Base-by-base conservation (phyloP, 768 basidiomycete genomes). In the Boletus barrowsii region DNA sequence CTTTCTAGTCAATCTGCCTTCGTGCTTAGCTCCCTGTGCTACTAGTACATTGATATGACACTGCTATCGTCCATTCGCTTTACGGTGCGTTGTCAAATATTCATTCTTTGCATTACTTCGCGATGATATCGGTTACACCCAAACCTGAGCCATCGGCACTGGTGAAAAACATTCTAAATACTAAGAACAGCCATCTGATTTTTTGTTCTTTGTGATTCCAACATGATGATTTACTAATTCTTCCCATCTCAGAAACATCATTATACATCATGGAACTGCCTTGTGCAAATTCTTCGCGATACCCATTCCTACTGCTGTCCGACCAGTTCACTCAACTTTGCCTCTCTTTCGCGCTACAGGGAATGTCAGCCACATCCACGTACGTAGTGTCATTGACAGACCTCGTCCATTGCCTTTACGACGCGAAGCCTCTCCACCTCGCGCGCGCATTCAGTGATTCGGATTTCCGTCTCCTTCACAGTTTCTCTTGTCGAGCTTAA, bases 391-490 rank as follows among this genome's bases (percentile, higher is more conserved):
- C 69, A 62, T 30, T 14, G 22, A 53, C 68, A 11, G 37, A 72
- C 68, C 73, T 90, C 89, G 59, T 91, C 89, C 9, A 83, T 83
- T 35, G 80, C 81, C 64, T 86, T 84, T 61, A 83, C 77, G 18
- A 75, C 73, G 30, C 88, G 74, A 48, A 91, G 66, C 57, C 78
- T 77, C 59, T 91, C 87, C 2, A 93, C 78, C 62, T 91, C 87
- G 50, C 80, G 77, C n/a, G 79, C 79, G 75, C 90, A 91, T 51
- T 84, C 83, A 47, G 83, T 78, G 49, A 91, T 72, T 60, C 78
- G 79, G 47, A 81, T 76, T 1, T 86, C 88, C 22, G 81, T 77
- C 48, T 84, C 79, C 49, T 67, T 75, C 3, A 85, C 83, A 8
- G 79, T 81, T 24, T 77, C 74, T 42, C 79, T 76, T 18, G 79